Base-by-base conservation (phyloP, 345 rosid genomes). In the Ceriops zippeliana region DNA sequence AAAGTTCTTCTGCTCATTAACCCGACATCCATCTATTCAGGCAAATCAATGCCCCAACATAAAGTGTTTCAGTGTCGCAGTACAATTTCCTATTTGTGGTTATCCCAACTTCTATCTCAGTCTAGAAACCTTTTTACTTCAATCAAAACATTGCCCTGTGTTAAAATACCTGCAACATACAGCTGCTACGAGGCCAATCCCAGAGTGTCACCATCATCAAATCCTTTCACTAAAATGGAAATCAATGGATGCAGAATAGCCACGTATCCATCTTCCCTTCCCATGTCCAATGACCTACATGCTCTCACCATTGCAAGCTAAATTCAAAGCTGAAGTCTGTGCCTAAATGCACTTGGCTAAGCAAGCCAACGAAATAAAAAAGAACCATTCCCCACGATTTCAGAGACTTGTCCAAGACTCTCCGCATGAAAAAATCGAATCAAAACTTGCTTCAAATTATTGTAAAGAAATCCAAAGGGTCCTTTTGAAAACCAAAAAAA, bases 281-380 rank as follows among this genome's bases (percentile, higher is more conserved):
- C 97, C 96, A 89, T 27, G 96, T 89, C 91, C 88, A 68, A 73
- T 89, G 93, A 56, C 99, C 97, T 91, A 88, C 66, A 96, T 93
- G 75, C 58, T 7, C 37, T 34, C 91, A 74, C 58, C 7, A 9
- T 7, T 47, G 56, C 34, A 46, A 72, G 28, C 9, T 7, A 34
- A 34, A 32, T 32, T 5, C 35, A 5, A 5, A 32, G 35, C 5
- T 32, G 35, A 32, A 32, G 35, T 6, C 35, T 32, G 35, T 5
- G 5, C 7, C 35, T 32, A 32, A 32, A 32, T 5, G 6, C 6
- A 32, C 35, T 32, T 32, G 6, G 35, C 6, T 32, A 52, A 37
- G 2, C 8, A 37, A 37, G 42, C 11, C 42, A 6, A 35, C 3
- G 1, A 28, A 2, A 28, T 3, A 28, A 42, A 10, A 11, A 42